Conservation (phyloP, 2,329 filamentous ascomycete genomes). For the Alternaria alternata region DNA sequence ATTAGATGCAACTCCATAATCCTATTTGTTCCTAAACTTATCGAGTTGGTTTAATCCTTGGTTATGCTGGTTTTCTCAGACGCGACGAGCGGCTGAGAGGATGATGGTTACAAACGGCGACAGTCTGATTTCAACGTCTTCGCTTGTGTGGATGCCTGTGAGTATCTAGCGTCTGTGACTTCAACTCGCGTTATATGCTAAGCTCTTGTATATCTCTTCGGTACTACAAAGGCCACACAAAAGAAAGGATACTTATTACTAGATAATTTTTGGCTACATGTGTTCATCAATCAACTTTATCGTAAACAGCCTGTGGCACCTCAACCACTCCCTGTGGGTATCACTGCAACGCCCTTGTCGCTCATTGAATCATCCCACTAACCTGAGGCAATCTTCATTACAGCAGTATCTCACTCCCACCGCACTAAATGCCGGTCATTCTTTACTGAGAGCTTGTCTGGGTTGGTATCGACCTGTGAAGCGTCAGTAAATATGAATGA, state of each 20-base stretch:
- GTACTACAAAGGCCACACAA: too few species aligned
- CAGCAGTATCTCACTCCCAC: neutral
- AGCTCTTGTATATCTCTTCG: too few species aligned
- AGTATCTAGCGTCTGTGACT: too few species aligned
- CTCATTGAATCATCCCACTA: neutral
- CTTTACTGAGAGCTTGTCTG: slow-evolving; percentile 14
- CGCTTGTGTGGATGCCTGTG: too few species aligned
- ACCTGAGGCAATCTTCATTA: too few species aligned
- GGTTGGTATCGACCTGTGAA: slow-evolving; percentile 10
- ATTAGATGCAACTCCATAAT: neutral
- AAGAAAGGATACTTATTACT: too few species aligned
- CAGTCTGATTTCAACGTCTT: neutral
- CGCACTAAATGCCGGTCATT: neutral
- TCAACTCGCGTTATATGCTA: too few species aligned
- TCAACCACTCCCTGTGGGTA: too few species aligned
- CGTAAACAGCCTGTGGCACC: too few species aligned
- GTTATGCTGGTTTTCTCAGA: neutral
- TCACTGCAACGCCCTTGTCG: neutral
- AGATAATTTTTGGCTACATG: too few species aligned
- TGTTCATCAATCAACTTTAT: too few species aligned
- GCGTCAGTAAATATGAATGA: neutral
- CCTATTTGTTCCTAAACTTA: neutral
- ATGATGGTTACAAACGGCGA: neutral
- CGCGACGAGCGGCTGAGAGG: neutral
- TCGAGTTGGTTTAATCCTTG: too few species aligned